These are phyloP conservation scores for Cladosporium sp. DNA, from an alignment of 2,329 filamentous ascomycete genomes.

Conservation along the genomic window DNA sequence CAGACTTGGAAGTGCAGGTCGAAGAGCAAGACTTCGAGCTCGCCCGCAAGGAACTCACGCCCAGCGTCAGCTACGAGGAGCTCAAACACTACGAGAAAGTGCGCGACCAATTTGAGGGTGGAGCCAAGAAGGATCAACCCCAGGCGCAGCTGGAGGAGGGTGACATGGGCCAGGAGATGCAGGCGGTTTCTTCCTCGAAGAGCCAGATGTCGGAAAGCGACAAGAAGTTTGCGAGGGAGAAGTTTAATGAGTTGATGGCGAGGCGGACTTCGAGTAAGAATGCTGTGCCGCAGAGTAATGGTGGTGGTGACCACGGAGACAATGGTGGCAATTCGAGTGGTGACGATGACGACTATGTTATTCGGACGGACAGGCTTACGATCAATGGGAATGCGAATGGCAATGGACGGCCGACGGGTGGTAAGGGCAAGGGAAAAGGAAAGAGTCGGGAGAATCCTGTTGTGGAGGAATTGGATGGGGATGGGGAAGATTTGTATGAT, in stretches of 20 bases:
- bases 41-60: conserved; percentile 84
- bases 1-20: conserved; percentile 85
- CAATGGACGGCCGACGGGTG: conserved; percentile 18
- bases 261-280: conserved; percentile 8
- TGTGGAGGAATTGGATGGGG: conserved; percentile 44
- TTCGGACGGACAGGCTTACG: conserved; percentile 42
- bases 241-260: conserved; percentile 19
- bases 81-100: conserved; percentile 88
- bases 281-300: conserved; percentile 1
- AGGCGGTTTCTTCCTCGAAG: neutral
- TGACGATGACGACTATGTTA: conserved; percentile 45
- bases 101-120: conserved; percentile 77
- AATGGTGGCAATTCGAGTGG: conserved; percentile 25
- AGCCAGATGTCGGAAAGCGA: conserved; percentile 11
- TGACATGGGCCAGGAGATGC: conserved; percentile 2
- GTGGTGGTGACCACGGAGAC: conserved; percentile 17
- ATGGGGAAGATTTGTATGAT: conserved; percentile 48
- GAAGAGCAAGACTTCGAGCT: conserved; percentile 83
- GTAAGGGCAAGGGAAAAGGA: conserved; percentile 40
- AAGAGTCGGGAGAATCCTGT: conserved; percentile 42
- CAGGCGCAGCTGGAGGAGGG: conserved; percentile 28
- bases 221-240: conserved; percentile 10
- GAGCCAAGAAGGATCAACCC: conserved; percentile 47
- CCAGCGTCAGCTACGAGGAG: conserved; percentile 89
- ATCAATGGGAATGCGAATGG: conserved; percentile 29